These are phyloP conservation scores for Zygosaccharomyces bailii DNA, from an alignment of 805 yeast species.

Conservation along the genomic window DNA sequence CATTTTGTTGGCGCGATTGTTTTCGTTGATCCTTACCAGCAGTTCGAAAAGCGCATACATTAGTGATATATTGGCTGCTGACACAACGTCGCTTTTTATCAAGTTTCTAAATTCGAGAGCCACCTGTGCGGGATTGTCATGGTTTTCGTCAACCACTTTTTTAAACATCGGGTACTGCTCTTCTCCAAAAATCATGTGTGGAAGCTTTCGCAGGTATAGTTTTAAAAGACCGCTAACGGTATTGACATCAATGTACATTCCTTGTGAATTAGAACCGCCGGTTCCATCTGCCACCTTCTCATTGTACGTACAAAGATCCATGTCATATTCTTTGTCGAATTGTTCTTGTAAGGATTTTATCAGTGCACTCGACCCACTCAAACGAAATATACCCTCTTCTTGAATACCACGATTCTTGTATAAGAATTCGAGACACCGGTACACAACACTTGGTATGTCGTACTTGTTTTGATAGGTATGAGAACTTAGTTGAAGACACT, in stretches of 20 bases:
- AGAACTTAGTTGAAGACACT: conserved; percentile 51
- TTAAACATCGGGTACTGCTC: conserved; percentile 42
- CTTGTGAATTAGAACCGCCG: conserved; percentile 18
- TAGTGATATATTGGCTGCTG: conserved; percentile 54
- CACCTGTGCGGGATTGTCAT: conserved; percentile 30
- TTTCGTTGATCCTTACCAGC: conserved; percentile 58
- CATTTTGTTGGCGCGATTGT: conserved; percentile 73
- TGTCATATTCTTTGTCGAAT: conserved; percentile 66
- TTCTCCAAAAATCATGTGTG: conserved; percentile 62
- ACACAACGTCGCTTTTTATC: conserved; percentile 38
- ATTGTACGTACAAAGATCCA: conserved; percentile 52
- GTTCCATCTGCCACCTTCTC: conserved; percentile 21
- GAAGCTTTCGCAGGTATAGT: conserved; percentile 73
- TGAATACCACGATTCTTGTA: conserved; percentile 64
- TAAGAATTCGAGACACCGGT: conserved; percentile 68
- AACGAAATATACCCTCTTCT: conserved; percentile 87
- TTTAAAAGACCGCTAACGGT: conserved; percentile 85
- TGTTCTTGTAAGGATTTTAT: conserved; percentile 64
- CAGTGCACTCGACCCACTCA: conserved; percentile 81
- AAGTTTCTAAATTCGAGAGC: conserved; percentile 37
- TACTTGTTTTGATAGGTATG: conserved; percentile 37
- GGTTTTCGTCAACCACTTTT: conserved; percentile 34
- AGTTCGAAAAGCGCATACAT: conserved; percentile 65
- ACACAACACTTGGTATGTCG: conserved; percentile 67
- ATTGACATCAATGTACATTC: conserved; percentile 61